Conservation (phyloP, 257 asterid genomes). For the Linaria vulgaris region DNA sequence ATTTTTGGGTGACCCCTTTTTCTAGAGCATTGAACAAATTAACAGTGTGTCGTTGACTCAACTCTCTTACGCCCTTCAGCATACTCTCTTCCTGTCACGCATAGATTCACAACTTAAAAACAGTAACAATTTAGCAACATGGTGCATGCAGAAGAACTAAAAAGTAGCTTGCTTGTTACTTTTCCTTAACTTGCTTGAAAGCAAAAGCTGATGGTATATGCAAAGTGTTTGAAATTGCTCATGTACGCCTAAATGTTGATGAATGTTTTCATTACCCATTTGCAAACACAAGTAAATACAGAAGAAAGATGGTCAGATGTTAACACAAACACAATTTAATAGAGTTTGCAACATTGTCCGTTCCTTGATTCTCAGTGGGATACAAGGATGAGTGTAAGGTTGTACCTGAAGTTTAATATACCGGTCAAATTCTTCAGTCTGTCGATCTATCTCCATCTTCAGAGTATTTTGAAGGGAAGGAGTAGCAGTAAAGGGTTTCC, state of each 20-base stretch:
- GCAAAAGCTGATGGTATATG: background rate
- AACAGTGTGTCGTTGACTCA: constrained; percentile 52
- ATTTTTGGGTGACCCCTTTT: constrained; percentile 42
- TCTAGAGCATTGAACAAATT: constrained; percentile 49
- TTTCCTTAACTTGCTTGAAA: background rate
- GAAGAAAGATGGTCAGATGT: background rate
- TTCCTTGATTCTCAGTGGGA: constrained; percentile 2
- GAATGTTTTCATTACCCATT: no score
- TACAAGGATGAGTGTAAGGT: background rate
- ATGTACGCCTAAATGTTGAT: no score
- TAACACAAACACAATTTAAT: background rate
- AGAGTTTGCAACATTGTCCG: background rate
- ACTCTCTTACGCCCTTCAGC: constrained; percentile 53
- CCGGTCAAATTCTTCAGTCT: constrained; percentile 49
- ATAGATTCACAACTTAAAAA: constrained; percentile 16
- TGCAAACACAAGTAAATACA: no score
- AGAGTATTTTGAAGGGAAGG: constrained; percentile 39
- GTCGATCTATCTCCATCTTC: constrained; percentile 54
- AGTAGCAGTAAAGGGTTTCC: constrained; percentile 26
- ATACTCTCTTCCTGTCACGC: constrained; percentile 51
- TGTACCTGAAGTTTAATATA: constrained; percentile 66
- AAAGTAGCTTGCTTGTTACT: background rate
- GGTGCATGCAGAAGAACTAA: background rate
- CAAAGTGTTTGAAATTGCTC: no score
- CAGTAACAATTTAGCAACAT: background rate